These are phyloP conservation scores for Fomitopsis pulvina DNA, from an alignment of 768 basidiomycete species.

Conservation along the genomic window DNA sequence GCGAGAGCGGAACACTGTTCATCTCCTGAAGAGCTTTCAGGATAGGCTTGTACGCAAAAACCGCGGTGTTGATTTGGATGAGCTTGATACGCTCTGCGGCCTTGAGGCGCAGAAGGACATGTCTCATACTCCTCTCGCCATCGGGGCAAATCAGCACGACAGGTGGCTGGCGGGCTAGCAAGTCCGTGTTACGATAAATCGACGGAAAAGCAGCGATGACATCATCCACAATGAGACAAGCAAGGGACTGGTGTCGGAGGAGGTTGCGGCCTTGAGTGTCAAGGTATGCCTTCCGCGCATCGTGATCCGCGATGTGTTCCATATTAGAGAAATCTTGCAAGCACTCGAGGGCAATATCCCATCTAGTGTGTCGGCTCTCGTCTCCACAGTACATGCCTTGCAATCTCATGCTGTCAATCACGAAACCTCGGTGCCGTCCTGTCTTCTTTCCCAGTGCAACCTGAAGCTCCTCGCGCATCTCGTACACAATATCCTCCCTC, in stretches of 20 bases:
- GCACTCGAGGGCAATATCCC: conserved; percentile 32
- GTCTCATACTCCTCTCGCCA: conserved; percentile 31
- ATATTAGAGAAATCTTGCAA: conserved; percentile 20
- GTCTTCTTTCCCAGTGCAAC: conserved; percentile 33
- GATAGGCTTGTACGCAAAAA: conserved; percentile 60
- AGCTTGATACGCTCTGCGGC: conserved; percentile 32
- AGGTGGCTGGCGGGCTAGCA: conserved; percentile 41
- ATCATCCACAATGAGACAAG: conserved; percentile 43
- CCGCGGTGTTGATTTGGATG: conserved; percentile 51
- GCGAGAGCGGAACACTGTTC: conserved; percentile 36
- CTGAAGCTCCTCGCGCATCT: conserved; percentile 50
- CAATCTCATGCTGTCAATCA: conserved; percentile 32
- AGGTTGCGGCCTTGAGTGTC: conserved; percentile 32
- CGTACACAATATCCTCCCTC: conserved; percentile 55
- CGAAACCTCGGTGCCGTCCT: conserved; percentile 30
- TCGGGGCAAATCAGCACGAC: conserved; percentile 48
- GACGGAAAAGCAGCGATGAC: conserved; percentile 47
- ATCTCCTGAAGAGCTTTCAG: conserved; percentile 48
- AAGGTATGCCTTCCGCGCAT: conserved; percentile 32
- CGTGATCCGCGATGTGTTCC: conserved; percentile 19
- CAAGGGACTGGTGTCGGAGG: conserved; percentile 47
- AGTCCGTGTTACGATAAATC: conserved; percentile 47
- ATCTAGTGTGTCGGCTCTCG: conserved; percentile 26
- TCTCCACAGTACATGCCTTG: conserved; percentile 29
- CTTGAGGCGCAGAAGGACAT: conserved; percentile 36